A percentile compares a stretch with the other conserved stretches of the same genome.
These are phyloP conservation scores for Cercospora sp. DNA, from an alignment of 2,329 filamentous ascomycete species.

Conservation along the genomic window DNA sequence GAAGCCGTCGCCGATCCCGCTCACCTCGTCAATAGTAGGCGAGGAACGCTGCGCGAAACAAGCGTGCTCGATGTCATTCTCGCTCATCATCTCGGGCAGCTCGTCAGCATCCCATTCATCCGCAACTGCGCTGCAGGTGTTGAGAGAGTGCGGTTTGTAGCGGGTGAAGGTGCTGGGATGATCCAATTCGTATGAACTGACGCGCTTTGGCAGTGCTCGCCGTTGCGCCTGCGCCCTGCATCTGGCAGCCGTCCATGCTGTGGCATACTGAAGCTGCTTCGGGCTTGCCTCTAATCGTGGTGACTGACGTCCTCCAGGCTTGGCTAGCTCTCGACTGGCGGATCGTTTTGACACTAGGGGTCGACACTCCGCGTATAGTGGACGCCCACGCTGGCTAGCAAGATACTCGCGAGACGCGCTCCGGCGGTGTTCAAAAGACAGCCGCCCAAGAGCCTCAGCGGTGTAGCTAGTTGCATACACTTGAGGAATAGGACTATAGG, in stretches of 20 bases:
- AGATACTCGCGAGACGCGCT: background rate
- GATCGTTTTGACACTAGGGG: slow-evolving; percentile 10
- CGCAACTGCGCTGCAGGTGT: too few relatives aligned
- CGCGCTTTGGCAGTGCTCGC: background rate
- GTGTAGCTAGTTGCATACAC: slow-evolving; percentile 1
- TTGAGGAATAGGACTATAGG: background rate
- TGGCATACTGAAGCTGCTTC: background rate
- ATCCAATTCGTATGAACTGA: background rate
- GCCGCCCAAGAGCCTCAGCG: background rate
- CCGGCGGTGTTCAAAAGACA: slow-evolving; percentile 6
- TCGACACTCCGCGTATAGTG: background rate
- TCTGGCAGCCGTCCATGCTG: background rate
- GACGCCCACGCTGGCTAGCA: background rate
- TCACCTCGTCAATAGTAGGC: too few relatives aligned
- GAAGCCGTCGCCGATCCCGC: too few relatives aligned
- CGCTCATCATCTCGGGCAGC: too few relatives aligned
- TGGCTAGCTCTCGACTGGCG: slow-evolving; percentile 7
- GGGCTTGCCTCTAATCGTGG: background rate
- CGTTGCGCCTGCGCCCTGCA: background rate
- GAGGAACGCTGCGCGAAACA: too few relatives aligned
- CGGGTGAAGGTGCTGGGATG: too few relatives aligned
- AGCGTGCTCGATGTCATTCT: too few relatives aligned
- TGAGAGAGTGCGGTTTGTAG: too few relatives aligned
- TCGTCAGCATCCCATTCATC: too few relatives aligned
- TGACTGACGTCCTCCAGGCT: slow-evolving; percentile 9